Percentiles rank a stretch among this genome's conserved stretches.
These are phyloP conservation scores for Byssothecium circinans DNA, from an alignment of 2,329 filamentous ascomycete species.

Conservation along the genomic window DNA sequence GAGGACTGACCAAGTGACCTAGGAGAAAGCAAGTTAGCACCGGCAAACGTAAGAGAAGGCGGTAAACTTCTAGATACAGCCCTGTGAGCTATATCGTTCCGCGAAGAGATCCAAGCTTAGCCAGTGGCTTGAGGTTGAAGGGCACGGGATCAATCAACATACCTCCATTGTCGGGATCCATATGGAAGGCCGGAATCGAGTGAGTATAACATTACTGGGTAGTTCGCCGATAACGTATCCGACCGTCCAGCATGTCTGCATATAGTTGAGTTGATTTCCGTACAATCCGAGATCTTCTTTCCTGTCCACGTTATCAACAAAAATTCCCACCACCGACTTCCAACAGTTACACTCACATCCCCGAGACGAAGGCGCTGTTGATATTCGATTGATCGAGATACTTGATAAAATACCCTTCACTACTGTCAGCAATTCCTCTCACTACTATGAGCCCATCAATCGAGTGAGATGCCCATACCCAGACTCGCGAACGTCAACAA, in stretches of 20 bases:
- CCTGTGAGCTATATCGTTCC: slow-evolving; percentile 1
- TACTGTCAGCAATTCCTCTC: neutral
- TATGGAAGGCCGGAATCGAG: slow-evolving; percentile 49
- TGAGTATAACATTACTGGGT: slow-evolving; percentile 56
- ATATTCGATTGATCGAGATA: slow-evolving; percentile 52
- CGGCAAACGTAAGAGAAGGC: too few relatives aligned
- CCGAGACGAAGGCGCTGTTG: slow-evolving; percentile 33
- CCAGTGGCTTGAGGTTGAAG: too few relatives aligned
- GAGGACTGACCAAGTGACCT: slow-evolving; percentile 54
- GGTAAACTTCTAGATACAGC: too few relatives aligned
- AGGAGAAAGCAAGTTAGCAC: too few relatives aligned
- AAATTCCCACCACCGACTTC: too few relatives aligned
- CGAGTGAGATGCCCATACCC: slow-evolving; percentile 31
- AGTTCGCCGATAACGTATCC: slow-evolving; percentile 61
- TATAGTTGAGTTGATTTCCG: slow-evolving; percentile 59
- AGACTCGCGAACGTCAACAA: slow-evolving; percentile 52
- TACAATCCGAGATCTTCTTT: slow-evolving; percentile 57
- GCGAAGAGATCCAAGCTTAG: too few relatives aligned
- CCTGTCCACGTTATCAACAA: slow-evolving; percentile 33
- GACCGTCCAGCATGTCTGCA: slow-evolving; percentile 60
- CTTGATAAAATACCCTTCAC: slow-evolving; percentile 54
- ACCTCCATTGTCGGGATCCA: slow-evolving; percentile 54
- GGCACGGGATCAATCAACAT: slow-evolving; percentile 17
- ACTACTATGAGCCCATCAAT: neutral
- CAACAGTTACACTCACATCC: slow-evolving; percentile 34